Conservation (phyloP, 225 moss, liverwort and hornwort species). For the Marchantia paleacea region DNA sequence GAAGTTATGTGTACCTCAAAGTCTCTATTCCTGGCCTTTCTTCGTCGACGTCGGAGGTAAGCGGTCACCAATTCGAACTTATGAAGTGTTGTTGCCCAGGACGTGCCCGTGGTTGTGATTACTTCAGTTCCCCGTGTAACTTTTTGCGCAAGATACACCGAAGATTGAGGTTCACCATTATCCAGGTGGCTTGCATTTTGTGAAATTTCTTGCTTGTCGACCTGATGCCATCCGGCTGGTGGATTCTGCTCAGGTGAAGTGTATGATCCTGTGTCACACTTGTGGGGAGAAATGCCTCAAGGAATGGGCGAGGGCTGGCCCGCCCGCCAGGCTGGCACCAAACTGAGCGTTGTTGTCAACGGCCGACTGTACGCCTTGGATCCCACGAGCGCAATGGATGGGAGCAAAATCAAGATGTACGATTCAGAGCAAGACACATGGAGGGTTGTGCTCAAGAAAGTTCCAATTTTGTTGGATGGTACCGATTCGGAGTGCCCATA, state of each 20-base stretch:
- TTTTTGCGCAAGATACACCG: too few relatives aligned
- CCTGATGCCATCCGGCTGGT: neutral
- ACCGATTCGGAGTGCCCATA: constrained; percentile 95
- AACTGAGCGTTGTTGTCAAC: constrained; percentile 85
- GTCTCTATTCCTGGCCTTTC: constrained; percentile 97
- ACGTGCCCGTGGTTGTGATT: neutral
- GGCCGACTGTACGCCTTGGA: constrained; percentile 90
- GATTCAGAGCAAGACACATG: constrained; percentile 89
- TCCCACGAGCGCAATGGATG: constrained; percentile 92
- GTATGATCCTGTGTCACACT: constrained; percentile 66
- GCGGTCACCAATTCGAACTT: neutral
- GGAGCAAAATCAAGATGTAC: constrained; percentile 96
- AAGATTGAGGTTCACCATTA: neutral
- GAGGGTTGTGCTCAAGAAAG: constrained; percentile 90
- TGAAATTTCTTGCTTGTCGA: neutral
- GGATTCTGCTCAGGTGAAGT: constrained; percentile 54
- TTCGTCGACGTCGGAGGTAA: constrained; percentile 92
- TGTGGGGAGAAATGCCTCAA: constrained; percentile 89
- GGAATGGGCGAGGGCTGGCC: constrained; percentile 99
- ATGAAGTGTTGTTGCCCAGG: neutral
- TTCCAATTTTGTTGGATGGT: constrained; percentile 84
- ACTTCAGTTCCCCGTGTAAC: too few relatives aligned
- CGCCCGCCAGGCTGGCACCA: constrained; percentile 96
- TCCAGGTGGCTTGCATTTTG: neutral
- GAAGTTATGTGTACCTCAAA: constrained; percentile 84